Evolutionary conservation across 139 green algal genomes (phyloP).

Genomic region (Picochlorum sp.): DNA sequence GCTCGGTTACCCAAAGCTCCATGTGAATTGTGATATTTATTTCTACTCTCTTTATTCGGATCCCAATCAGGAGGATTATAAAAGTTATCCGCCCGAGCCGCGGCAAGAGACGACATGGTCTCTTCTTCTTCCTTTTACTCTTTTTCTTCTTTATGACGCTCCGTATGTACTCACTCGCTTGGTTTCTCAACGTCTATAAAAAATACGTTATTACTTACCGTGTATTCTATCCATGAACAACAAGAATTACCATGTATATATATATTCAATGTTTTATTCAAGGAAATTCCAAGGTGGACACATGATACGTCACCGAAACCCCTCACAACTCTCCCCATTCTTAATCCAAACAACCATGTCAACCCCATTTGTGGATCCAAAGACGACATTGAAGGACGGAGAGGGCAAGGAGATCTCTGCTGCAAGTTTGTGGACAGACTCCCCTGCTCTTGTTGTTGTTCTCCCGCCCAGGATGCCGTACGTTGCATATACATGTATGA

Average conservation of each 20-base stretch:
- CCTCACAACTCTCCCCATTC: too few relatives aligned
- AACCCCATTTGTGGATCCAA: background rate
- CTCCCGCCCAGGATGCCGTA: slow-evolving; percentile 27
- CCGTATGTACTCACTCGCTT: background rate
- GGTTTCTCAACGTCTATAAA: too few relatives aligned
- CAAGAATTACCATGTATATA: too few relatives aligned
- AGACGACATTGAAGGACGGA: background rate
- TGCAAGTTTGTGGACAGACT: slow-evolving; percentile 17
- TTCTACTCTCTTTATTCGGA: slow-evolving; percentile 55
- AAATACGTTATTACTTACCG: too few relatives aligned
- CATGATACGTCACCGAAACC: too few relatives aligned
- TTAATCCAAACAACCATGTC: background rate
- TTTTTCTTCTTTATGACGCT: background rate
- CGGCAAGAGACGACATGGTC: slow-evolving; percentile 53
- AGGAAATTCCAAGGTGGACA: too few relatives aligned
- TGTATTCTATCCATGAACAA: too few relatives aligned
- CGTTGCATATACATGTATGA: background rate
- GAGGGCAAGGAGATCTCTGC: background rate
- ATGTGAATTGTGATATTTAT: slow-evolving; percentile 55
- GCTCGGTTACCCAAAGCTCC: slow-evolving; percentile 79
- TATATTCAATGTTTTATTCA: too few relatives aligned
- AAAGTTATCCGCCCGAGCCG: slow-evolving; percentile 86
- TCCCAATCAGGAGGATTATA: slow-evolving; percentile 84
- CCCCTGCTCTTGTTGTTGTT: slow-evolving; percentile 12
- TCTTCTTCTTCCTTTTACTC: background rate